Evolutionary conservation across 441 rosid genomes (phyloP).

Genomic region (Breynia disticha): DNA sequence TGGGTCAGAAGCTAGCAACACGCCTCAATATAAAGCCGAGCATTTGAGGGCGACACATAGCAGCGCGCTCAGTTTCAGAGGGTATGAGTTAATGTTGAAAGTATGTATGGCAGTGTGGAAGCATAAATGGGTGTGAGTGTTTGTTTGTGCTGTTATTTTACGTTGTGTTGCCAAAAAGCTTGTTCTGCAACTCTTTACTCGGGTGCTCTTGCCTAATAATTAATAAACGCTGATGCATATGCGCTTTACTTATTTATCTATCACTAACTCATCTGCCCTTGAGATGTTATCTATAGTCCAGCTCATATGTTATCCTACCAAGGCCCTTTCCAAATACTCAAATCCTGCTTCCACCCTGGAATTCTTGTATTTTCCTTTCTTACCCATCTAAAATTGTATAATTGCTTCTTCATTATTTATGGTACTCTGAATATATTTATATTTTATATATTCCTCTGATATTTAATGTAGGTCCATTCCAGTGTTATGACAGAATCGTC

Average conservation of each 20-base stretch:
- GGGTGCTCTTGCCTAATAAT: background rate
- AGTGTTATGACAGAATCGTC: too few species aligned
- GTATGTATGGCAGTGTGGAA: background rate
- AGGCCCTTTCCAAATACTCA: too few species aligned
- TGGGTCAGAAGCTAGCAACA: constrained; percentile 73
- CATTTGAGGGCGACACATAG: constrained; percentile 30
- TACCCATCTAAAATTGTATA: too few species aligned
- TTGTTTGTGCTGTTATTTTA: background rate
- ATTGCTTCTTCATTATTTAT: too few species aligned
- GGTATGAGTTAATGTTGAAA: background rate
- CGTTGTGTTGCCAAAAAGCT: constrained; percentile 8
- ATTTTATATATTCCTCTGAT: too few species aligned
- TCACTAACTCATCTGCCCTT: background rate
- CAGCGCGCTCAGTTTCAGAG: background rate
- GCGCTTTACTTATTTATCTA: background rate
- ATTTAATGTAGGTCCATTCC: too few species aligned
- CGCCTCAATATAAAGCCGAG: constrained; percentile 62
- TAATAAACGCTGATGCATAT: constrained; percentile 6
- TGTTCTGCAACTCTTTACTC: background rate
- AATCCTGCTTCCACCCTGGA: too few species aligned
- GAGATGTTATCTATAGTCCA: too few species aligned
- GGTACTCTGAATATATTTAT: too few species aligned
- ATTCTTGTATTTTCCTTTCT: too few species aligned
- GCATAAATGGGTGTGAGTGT: background rate
- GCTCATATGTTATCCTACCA: too few species aligned